Evolutionary conservation across 2,329 filamentous ascomycete species (phyloP).

Genomic region (Aspergillus terreus): DNA sequence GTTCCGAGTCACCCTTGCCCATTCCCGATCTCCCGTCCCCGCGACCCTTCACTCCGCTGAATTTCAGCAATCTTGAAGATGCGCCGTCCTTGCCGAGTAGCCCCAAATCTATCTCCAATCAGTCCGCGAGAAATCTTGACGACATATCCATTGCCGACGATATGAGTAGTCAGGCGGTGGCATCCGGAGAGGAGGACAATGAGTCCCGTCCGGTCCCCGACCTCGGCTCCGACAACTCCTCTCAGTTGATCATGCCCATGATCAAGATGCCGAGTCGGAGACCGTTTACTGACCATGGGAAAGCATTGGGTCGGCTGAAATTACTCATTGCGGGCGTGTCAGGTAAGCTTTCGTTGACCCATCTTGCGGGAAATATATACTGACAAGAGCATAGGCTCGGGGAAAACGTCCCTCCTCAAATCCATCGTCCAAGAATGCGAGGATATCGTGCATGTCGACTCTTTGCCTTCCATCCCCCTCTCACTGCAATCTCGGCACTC

Average conservation of each 20-base stretch:
- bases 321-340: slow-evolving; percentile 78
- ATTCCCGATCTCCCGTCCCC: slow-evolving; percentile 26
- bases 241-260: slow-evolving; percentile 97
- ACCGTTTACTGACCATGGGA: slow-evolving; percentile 85
- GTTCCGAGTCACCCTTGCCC: slow-evolving; percentile 16
- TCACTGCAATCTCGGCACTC: slow-evolving; percentile 17
- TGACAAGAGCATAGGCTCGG: slow-evolving; percentile 56
- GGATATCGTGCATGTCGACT: slow-evolving; percentile 91
- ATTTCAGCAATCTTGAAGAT: slow-evolving; percentile 44
- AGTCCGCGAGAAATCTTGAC: slow-evolving; percentile 57
- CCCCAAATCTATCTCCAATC: slow-evolving; percentile 57
- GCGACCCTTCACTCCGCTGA: slow-evolving; percentile 47
- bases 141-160: slow-evolving; percentile 55
- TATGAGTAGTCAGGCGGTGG: slow-evolving; percentile 52
- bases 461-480: slow-evolving; percentile 36
- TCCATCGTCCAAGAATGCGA: slow-evolving; percentile 82
- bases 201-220: slow-evolving; percentile 24
- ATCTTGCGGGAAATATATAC: not conserved
- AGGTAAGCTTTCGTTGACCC: slow-evolving; percentile 48
- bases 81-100: slow-evolving; percentile 54
- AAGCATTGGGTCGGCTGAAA: slow-evolving; percentile 79
- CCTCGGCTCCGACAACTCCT: slow-evolving; percentile 35
- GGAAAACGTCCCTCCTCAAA: slow-evolving; percentile 86
- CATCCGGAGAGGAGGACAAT: slow-evolving; percentile 56
- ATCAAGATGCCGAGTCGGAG: slow-evolving; percentile 84